phyloP scores from a whole-genome alignment of 345 rosid genomes.

The Erysimum cheiranthoides region DNA sequence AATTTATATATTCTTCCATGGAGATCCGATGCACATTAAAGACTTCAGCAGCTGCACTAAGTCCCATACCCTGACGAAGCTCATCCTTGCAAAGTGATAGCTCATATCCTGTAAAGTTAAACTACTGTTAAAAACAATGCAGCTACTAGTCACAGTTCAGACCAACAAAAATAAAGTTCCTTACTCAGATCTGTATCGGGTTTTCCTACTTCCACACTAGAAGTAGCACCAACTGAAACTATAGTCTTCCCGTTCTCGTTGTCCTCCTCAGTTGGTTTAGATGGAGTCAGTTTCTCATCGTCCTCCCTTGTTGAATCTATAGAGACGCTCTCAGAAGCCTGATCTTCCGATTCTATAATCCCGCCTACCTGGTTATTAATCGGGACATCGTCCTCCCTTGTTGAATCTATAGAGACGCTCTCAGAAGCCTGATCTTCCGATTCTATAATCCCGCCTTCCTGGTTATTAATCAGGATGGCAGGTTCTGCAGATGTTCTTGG shows the following conservation, averaged over 20 bases:
- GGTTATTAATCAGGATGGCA: slow-evolving; percentile 42
- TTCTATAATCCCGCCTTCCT: slow-evolving; percentile 49
- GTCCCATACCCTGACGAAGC: slow-evolving; percentile 77
- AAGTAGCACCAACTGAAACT: slow-evolving; percentile 47
- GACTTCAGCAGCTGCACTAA: slow-evolving; percentile 71
- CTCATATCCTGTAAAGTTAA: slow-evolving; percentile 66
- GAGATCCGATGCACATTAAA: slow-evolving; percentile 70
- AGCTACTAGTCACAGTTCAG: slow-evolving; percentile 34
- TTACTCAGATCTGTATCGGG: slow-evolving; percentile 50
- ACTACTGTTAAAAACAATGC: slow-evolving; percentile 27
- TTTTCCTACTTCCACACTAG: slow-evolving; percentile 39
- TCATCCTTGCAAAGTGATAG: slow-evolving; percentile 86
- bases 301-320: slow-evolving; percentile 43
- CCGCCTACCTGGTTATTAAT: slow-evolving; percentile 46
- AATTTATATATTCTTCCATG: slow-evolving; percentile 64
- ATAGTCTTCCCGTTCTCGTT: slow-evolving; percentile 42
- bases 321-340: slow-evolving; percentile 34
- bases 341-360: slow-evolving; percentile 47
- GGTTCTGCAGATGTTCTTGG: slow-evolving; percentile 47
- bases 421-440: slow-evolving; percentile 41
- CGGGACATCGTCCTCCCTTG: slow-evolving; percentile 45
- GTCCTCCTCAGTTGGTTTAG: slow-evolving; percentile 42
- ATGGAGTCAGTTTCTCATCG: slow-evolving; percentile 44
- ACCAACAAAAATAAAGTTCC: slow-evolving; percentile 33
- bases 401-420: slow-evolving; percentile 31